Evolutionary conservation across 2,329 filamentous ascomycete genomes (phyloP), one percentile per base, ranked within the genome.

Genomic region (Xylariaceae sp.): DNA sequence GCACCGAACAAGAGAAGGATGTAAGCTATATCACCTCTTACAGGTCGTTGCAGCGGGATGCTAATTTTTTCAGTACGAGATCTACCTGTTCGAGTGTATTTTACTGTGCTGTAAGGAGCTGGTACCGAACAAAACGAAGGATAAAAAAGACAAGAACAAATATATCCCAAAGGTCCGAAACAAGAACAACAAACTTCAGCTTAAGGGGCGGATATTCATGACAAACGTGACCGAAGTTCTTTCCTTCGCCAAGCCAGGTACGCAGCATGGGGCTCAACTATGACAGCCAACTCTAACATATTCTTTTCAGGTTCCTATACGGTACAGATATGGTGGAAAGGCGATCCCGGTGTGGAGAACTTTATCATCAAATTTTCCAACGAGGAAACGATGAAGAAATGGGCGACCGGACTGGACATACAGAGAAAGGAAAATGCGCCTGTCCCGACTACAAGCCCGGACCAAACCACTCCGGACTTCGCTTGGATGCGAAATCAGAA

Each of bases 131-230:
- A 97, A 97, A 77, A 81, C 73, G 72, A 91, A 89, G 72, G 90
- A 91, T 53, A 93, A 91, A 70, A 88, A 85, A 66, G 86, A 88
- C 69, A 86, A 85, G 69, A 82, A 81, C 4, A 78, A 78, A 53
- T 81, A 81, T 0, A 77, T 77, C 2, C 81, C 85, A 55, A 90
- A 87, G 72, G 70, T 74, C 45, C 76, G 77, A 44, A 85, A 82
- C 68, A 87, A 85, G 71, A 89, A 85, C 67, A 89, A 89, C 42
- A 96, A 93, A 74, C 81, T 98, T 59, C 93, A 97, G 74, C 82
- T 99, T 26, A 99, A 99, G 75, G 95, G 95, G 40, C 87, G 95
- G 49, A 99, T 99, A 67, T 98, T 97, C 77, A 98, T 99, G 93
- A 92, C 93, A 65, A 99, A 99, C 70, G 93, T 99, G 52, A 98